Evolutionary conservation across 2,329 filamentous ascomycete species (phyloP).

Genomic region (Cladophialophora exuberans): DNA sequence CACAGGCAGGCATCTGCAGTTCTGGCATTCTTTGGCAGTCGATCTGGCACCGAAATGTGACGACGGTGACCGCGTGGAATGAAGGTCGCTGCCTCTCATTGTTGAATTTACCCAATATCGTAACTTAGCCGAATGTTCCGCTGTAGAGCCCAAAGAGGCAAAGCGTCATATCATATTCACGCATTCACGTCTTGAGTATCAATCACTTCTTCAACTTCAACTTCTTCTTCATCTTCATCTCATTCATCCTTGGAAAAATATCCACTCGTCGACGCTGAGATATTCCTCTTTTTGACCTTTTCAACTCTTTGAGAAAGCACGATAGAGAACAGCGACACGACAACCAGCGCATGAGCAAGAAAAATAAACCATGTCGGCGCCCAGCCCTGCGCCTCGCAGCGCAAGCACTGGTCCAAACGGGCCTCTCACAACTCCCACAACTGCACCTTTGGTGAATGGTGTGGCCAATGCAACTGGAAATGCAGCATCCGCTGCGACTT

Average conservation of each 20-base stretch:
- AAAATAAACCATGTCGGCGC: conserved; percentile 48
- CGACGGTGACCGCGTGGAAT: background rate
- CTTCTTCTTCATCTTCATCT: conserved; percentile 7
- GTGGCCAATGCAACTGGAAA: conserved; percentile 35
- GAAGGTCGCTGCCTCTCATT: background rate
- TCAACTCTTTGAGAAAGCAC: too few relatives aligned
- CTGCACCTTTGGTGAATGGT: conserved; percentile 29
- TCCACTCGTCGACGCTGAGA: too few relatives aligned
- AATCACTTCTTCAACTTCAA: background rate
- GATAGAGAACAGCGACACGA: too few relatives aligned
- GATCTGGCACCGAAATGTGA: background rate
- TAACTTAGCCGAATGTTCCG: conserved; percentile 2
- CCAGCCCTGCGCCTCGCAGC: conserved; percentile 53
- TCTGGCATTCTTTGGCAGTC: background rate
- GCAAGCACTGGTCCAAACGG: conserved; percentile 54
- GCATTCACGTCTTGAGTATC: background rate
- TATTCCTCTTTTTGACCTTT: too few relatives aligned
- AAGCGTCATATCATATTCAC: background rate
- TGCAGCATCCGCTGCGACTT: conserved; percentile 31
- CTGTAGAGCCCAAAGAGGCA: background rate
- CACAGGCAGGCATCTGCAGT: background rate
- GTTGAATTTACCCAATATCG: background rate
- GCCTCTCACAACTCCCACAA: conserved; percentile 46
- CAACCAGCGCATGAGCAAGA: conserved; percentile 18
- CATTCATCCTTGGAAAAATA: too few relatives aligned